Evolutionary conservation across 139 green algal species (phyloP).

Genomic region (Micromonas pusilla): DNA sequence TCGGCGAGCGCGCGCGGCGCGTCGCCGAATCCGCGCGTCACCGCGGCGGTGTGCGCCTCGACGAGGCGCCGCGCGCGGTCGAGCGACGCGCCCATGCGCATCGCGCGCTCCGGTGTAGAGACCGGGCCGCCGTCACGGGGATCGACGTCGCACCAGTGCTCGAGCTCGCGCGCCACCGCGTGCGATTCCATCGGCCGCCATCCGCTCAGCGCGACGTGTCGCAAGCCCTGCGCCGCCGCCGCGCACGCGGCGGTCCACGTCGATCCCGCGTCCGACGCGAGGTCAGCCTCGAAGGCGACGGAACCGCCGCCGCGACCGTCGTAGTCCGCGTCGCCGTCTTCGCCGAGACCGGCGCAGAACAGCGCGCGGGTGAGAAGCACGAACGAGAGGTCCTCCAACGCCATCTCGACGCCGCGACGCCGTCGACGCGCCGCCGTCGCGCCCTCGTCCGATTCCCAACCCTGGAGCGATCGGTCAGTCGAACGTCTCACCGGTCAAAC

Average conservation of each 20-base stretch:
- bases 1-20: slow-evolving; percentile 50
- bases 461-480: too few relatives aligned
- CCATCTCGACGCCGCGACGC: slow-evolving; percentile 74
- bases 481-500: too few relatives aligned
- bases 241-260: background rate
- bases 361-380: slow-evolving; percentile 52
- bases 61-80: slow-evolving; percentile 73
- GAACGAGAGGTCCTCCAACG: slow-evolving; percentile 79
- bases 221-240: slow-evolving; percentile 38
- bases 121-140: background rate
- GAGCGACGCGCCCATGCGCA: slow-evolving; percentile 68
- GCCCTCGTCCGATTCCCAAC: slow-evolving; percentile 41
- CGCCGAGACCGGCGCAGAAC: background rate
- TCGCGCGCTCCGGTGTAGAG: slow-evolving; percentile 5
- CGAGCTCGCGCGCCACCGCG: slow-evolving; percentile 26
- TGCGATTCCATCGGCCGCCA: slow-evolving; percentile 61
- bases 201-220: slow-evolving; percentile 66
- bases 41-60: slow-evolving; percentile 53
- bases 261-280: background rate
- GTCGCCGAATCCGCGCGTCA: slow-evolving; percentile 40
- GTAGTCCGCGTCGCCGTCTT: background rate
- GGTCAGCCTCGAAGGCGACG: background rate
- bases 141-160: background rate
- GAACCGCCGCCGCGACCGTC: background rate
- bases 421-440: slow-evolving; percentile 72